Conservation (phyloP, 2,329 filamentous ascomycete species). For the Shiraia sp. region DNA sequence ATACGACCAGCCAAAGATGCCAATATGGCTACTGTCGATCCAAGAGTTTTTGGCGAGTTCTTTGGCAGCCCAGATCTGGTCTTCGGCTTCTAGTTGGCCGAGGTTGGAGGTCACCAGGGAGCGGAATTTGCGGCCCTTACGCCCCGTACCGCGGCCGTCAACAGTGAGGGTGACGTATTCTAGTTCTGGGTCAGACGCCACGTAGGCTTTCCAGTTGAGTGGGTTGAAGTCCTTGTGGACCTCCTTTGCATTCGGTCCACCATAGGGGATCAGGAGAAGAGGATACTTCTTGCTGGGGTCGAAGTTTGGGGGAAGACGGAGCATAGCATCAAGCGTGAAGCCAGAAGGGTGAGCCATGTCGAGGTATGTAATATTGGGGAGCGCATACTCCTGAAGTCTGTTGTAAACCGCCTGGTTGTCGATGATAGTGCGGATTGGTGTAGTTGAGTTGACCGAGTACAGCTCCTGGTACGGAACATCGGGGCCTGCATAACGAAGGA, state of each 20-base stretch:
- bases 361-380: constrained; percentile 67
- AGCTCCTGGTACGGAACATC: constrained; percentile 72
- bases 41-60: constrained; percentile 58
- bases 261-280: constrained; percentile 69
- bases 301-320: constrained; percentile 68
- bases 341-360: constrained; percentile 66
- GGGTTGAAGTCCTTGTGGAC: constrained; percentile 61
- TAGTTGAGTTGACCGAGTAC: constrained; percentile 60
- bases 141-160: constrained; percentile 70
- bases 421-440: constrained; percentile 61
- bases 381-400: constrained; percentile 61
- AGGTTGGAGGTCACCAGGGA: constrained; percentile 62
- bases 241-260: constrained; percentile 66
- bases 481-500: constrained; percentile 67
- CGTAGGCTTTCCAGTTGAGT: constrained; percentile 64
- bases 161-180: constrained; percentile 70
- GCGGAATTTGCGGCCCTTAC: constrained; percentile 66
- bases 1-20: constrained; percentile 71
- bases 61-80: constrained; percentile 69
- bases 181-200: constrained; percentile 68
- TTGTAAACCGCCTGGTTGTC: constrained; percentile 62
- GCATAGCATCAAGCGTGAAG: constrained; percentile 65
- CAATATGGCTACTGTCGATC: constrained; percentile 63
- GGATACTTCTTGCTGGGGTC: constrained; percentile 66
- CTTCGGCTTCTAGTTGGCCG: constrained; percentile 65